Evolutionary conservation across 2,329 filamentous ascomycete genomes (phyloP), one percentile per base, ranked within the genome.

Genomic region (Colletotrichum incanum): DNA sequence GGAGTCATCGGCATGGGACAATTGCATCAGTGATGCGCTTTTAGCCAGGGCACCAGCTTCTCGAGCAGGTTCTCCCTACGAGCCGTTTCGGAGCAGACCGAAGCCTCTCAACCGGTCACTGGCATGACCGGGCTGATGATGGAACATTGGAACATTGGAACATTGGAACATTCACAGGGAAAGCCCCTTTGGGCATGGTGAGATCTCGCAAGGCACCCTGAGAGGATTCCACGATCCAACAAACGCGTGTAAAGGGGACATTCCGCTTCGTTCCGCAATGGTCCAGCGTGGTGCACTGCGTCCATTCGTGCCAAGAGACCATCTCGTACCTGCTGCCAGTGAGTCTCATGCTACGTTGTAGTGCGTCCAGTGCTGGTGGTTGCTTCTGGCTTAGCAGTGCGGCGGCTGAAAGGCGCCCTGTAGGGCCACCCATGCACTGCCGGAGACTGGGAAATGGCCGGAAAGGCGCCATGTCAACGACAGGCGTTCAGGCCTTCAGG

Each of bases 341-440:
- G 14, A 58, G 56, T 56, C 67, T 55, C 41, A 69, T 72, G 72
- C 56, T 70, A 74, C 65, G 69, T 69, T 74, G 65, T 59, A 74
- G 65, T 28, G 60, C 45, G n/a, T 54, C 31, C 28, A 56, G 49
- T 41, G 37, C 63, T 45, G 59, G n/a, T 26, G 28, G 52, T 64
- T 72, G 47, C 61, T 61, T 70, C n/a, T 34, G 54, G 60, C 43
- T 50, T 67, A 59, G 61, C 60, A 45, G 55, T 23, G 49, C 34
- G 18, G 45, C 60, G 28, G 64, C 71, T 73, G 69, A 72, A 61
- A 47, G 37, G 43, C 54, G 60, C 65, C 54, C 56, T 67, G 52
- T 66, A 66, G 43, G 56, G 34, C 34, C 31, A 3, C 7, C 31
- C 39, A 26, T 56, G 39, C 63, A 50, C 41, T 28, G 63, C 28